Conservation (phyloP, 768 basidiomycete genomes). For the Clitopilus hobsonii region DNA sequence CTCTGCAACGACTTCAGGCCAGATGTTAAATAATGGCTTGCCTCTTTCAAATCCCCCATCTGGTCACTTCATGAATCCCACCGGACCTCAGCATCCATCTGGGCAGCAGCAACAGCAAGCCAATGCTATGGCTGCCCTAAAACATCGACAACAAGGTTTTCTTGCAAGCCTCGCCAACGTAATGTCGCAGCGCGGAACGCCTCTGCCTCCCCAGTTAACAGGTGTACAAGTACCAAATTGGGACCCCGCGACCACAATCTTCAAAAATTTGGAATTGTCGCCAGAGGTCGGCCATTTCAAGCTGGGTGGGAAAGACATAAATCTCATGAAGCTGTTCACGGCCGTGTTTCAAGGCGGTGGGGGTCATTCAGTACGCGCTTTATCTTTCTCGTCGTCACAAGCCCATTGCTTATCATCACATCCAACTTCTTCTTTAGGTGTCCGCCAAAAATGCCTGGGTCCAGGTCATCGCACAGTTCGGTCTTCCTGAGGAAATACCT, state of each 20-base stretch:
- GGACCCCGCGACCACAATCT: slow-evolving; percentile 59
- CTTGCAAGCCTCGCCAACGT: slow-evolving; percentile 54
- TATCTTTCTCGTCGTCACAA: neutral
- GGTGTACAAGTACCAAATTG: slow-evolving; percentile 54
- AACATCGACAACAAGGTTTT: slow-evolving; percentile 58
- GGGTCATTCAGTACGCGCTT: slow-evolving; percentile 45
- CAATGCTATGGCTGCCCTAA: slow-evolving; percentile 30
- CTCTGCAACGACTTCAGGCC: slow-evolving; percentile 28
- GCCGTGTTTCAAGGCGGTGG: slow-evolving; percentile 61
- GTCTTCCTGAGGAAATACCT: slow-evolving; percentile 55
- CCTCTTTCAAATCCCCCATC: slow-evolving; percentile 30
- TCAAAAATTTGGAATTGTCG: slow-evolving; percentile 62
- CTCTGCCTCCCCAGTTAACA: slow-evolving; percentile 72
- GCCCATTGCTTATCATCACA: slow-evolving; percentile 4
- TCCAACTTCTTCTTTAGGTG: slow-evolving; percentile 30
- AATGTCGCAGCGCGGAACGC: slow-evolving; percentile 53
- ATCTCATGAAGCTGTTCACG: slow-evolving; percentile 72
- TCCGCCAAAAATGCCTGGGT: slow-evolving; percentile 53
- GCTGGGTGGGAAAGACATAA: slow-evolving; percentile 69
- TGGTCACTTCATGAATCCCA: slow-evolving; percentile 40
- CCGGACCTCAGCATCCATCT: slow-evolving; percentile 34
- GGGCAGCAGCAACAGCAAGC: slow-evolving; percentile 28
- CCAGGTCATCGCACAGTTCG: slow-evolving; percentile 47
- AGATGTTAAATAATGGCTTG: slow-evolving; percentile 39
- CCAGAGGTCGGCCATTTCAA: slow-evolving; percentile 60